phyloP scores from a whole-genome alignment of 202 grass and related monocot genomes.

The Elaeis oleifera region DNA sequence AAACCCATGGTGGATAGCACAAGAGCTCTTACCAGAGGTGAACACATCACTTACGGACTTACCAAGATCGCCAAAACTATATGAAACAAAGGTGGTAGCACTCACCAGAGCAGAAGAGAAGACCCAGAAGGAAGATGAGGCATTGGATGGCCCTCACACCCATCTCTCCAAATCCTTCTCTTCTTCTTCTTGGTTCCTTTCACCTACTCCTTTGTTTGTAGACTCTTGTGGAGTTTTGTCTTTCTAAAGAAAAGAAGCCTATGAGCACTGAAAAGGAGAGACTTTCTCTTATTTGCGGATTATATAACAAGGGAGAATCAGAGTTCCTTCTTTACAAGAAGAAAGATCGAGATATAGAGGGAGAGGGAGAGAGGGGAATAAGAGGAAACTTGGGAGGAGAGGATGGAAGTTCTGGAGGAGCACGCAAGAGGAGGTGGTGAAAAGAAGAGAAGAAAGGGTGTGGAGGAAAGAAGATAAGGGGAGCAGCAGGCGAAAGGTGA shows the following conservation, averaged over 20 bases:
- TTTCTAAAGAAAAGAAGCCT: constrained; percentile 1
- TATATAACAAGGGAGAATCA: constrained; percentile 50
- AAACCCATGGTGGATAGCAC: too few relatives aligned
- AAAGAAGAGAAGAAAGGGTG: too few relatives aligned
- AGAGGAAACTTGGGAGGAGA: constrained; percentile 90
- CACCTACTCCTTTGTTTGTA: too few relatives aligned
- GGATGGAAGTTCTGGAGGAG: constrained; percentile 58
- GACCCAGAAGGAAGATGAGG: constrained; percentile 30
- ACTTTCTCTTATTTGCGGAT: constrained; percentile 16
- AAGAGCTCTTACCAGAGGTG: too few relatives aligned
- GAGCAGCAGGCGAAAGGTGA: neutral
- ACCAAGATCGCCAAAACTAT: neutral
- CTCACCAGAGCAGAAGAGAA: constrained; percentile 40
- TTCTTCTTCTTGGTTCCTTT: constrained; percentile 4
- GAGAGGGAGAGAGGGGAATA: constrained; percentile 43
- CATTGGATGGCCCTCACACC: constrained; percentile 6
- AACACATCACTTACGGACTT: too few relatives aligned
- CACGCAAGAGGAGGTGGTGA: constrained; percentile 46
- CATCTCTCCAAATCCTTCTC: constrained; percentile 26
- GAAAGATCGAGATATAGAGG: neutral
- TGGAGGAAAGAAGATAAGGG: constrained; percentile 25
- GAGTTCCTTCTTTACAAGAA: constrained; percentile 54
- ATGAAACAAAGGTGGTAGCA: constrained; percentile 2
- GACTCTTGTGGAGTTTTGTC: neutral
- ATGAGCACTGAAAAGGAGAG: constrained; percentile 43